Percentiles rank a stretch among this genome's conserved stretches.
Conservation (phyloP, 805 yeast species). For the Wickerhamomyces canadensis region DNA sequence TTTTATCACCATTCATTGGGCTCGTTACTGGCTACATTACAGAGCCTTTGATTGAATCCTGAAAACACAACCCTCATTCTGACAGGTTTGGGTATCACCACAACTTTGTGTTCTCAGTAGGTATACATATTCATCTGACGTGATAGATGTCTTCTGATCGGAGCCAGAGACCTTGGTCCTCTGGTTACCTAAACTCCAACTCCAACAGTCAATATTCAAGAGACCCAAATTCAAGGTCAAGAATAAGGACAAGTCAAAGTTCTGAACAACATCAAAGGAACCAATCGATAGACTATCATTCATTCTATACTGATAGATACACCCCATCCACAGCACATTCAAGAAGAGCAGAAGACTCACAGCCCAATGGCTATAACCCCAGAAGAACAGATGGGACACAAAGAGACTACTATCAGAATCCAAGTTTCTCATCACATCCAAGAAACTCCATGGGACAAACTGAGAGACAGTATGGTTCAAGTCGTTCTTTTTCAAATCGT, state of each 20-base stretch:
- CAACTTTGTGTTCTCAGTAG: not conserved
- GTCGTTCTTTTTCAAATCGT: not conserved
- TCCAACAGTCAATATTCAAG: conserved; percentile 1
- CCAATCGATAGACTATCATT: not conserved
- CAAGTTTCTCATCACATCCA: no score
- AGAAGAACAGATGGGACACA: not conserved
- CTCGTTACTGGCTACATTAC: no score
- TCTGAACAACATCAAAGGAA: not conserved
- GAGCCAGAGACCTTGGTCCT: conserved; percentile 11
- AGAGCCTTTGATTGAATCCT: no score
- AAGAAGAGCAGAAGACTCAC: not conserved
- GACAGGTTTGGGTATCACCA: not conserved
- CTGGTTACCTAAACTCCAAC: conserved; percentile 1
- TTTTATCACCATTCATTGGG: no score
- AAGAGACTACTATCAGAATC: not conserved
- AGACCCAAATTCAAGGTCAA: not conserved
- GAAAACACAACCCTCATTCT: no score
- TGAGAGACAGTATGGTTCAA: no score
- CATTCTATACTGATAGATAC: not conserved
- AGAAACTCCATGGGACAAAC: no score
- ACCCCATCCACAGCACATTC: not conserved
- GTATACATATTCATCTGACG: not conserved
- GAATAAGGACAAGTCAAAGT: not conserved
- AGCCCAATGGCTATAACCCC: not conserved
- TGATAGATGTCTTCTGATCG: conserved; percentile 14